Evolutionary conservation across 345 rosid genomes (phyloP).

Genomic region (Populus nigra): DNA sequence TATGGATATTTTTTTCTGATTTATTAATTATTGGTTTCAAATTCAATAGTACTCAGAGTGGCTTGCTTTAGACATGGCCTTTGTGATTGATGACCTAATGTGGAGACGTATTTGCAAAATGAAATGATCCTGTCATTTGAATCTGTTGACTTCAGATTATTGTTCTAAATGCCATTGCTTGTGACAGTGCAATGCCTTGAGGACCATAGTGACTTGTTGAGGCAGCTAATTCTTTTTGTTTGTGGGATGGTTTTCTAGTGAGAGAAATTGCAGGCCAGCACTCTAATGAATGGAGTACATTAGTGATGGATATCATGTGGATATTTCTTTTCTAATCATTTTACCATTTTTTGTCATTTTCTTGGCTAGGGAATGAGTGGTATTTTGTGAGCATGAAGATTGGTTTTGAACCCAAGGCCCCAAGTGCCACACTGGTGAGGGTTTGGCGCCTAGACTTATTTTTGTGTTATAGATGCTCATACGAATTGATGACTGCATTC

Average conservation of each 20-base stretch:
- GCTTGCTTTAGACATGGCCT: no score
- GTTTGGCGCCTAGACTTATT: not conserved
- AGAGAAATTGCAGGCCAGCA: constrained; percentile 14
- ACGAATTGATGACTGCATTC: not conserved
- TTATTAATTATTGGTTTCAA: not conserved
- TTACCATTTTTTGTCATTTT: not conserved
- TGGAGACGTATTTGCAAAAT: no score
- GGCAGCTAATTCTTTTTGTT: constrained; percentile 6
- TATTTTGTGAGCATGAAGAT: constrained; percentile 14
- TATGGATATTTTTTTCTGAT: not conserved
- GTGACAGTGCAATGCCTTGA: no score
- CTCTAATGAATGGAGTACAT: not conserved
- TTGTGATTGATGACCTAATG: no score
- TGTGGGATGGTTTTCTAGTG: constrained; percentile 8
- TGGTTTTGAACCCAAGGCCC: not conserved
- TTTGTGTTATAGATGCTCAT: not conserved
- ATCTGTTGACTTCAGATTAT: no score
- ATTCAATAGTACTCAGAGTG: no score
- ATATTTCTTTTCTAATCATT: constrained; percentile 7
- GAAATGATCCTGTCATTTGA: no score
- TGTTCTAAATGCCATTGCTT: no score
- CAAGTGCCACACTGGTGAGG: not conserved
- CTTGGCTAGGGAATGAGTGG: no score
- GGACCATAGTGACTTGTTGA: not conserved
- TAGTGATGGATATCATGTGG: not conserved